Conservation (phyloP, 257 asterid species). For the Solanum infundibuliforme region DNA sequence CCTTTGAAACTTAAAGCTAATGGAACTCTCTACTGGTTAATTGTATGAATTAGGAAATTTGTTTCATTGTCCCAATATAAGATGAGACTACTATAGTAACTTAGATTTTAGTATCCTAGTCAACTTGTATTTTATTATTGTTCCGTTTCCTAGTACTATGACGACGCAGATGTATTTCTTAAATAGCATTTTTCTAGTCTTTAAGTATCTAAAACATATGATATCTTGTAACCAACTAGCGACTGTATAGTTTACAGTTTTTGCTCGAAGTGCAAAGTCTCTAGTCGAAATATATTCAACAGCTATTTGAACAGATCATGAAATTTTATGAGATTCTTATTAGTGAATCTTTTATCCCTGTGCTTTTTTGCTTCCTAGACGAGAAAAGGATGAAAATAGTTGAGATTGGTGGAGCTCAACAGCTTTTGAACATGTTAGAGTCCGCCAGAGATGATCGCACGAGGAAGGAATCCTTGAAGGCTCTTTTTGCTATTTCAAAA, state of each 20-base stretch:
- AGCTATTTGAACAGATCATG: neutral
- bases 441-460: slow-evolving; percentile 78
- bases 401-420: slow-evolving; percentile 50
- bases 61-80: neutral
- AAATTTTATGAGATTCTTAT: neutral
- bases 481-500: slow-evolving; percentile 75
- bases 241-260: neutral
- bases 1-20: neutral
- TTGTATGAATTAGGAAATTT: neutral
- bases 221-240: neutral
- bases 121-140: neutral
- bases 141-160: neutral
- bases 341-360: neutral
- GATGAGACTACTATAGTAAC: neutral
- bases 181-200: neutral
- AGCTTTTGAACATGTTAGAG: slow-evolving; percentile 46
- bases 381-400: slow-evolving; percentile 77
- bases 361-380: slow-evolving; percentile 26
- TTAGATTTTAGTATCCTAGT: neutral
- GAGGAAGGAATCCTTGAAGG: slow-evolving; percentile 73
- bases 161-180: neutral
- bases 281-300: neutral
- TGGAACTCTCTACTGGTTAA: neutral
- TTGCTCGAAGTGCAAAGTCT: slow-evolving; percentile 2
- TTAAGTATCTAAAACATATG: neutral